Evolutionary conservation across 139 green algal species (phyloP).

Genomic region (Tetraselmis striata): DNA sequence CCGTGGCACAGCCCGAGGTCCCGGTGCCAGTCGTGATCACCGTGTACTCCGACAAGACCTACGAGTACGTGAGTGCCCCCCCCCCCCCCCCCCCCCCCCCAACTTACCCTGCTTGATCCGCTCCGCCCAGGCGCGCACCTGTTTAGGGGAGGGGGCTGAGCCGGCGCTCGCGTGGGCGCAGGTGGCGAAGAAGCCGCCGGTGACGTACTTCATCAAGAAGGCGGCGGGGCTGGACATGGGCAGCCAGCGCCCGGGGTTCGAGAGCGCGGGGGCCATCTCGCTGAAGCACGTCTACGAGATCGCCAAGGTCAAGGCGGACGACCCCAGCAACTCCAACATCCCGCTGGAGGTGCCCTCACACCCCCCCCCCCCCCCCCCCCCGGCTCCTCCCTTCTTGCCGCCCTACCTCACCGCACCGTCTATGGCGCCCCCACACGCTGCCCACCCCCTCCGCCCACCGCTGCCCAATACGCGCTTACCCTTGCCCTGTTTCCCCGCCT

Average conservation of each 20-base stretch:
- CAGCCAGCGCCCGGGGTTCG: slow-evolving; percentile 68
- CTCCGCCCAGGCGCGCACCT: too few relatives aligned
- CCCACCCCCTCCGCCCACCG: too few relatives aligned
- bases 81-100: too few relatives aligned
- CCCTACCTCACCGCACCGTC: too few relatives aligned
- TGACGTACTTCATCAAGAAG: slow-evolving; percentile 82
- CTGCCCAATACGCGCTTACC: too few relatives aligned
- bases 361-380: too few relatives aligned
- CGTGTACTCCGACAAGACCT: slow-evolving; percentile 83
- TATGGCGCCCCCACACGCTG: too few relatives aligned
- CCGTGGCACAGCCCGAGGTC: slow-evolving; percentile 36
- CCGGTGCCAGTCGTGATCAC: slow-evolving; percentile 60
- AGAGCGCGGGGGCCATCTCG: slow-evolving; percentile 59
- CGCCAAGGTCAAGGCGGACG: slow-evolving; percentile 37
- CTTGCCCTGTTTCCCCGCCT: too few relatives aligned
- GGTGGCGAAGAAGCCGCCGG: slow-evolving; percentile 74
- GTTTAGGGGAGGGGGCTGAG: too few relatives aligned
- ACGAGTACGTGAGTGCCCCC: slow-evolving; percentile 67
- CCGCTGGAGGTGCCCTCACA: slow-evolving; percentile 2
- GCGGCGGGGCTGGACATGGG: slow-evolving; percentile 64
- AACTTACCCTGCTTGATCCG: too few relatives aligned
- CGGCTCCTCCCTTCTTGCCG: too few relatives aligned
- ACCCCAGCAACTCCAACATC: background rate
- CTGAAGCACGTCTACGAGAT: slow-evolving; percentile 95
- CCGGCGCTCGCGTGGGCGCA: too few relatives aligned